A percentile compares a stretch with the other conserved stretches of the same genome.
Evolutionary conservation across 2,329 filamentous ascomycete species (phyloP).

Genomic region (Dothideomycetes sp.): DNA sequence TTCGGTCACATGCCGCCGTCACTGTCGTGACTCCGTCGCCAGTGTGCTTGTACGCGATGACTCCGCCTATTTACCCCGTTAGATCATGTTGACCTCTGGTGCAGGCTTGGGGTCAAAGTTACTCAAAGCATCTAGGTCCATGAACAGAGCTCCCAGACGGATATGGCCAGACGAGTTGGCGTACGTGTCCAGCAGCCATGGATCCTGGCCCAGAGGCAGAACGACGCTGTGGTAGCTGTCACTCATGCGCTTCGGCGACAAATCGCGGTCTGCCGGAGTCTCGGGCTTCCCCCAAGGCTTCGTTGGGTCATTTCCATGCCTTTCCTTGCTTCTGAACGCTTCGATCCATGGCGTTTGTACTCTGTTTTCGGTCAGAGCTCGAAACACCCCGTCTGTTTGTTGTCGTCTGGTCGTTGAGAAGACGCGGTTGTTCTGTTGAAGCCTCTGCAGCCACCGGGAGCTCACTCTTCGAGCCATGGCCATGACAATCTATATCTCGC

Average conservation of each 20-base stretch:
- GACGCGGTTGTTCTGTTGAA: not conserved
- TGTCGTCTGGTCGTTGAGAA: conserved; percentile 12
- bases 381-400: conserved; percentile 51
- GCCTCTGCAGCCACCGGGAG: not conserved
- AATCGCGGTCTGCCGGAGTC: conserved; percentile 41
- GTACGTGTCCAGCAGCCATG: conserved; percentile 69
- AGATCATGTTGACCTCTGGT: not conserved
- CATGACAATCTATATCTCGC: not conserved
- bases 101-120: not conserved
- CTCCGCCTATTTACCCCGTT: conserved; percentile 43
- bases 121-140: conserved; percentile 65
- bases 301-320: conserved; percentile 24
- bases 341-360: conserved; percentile 62
- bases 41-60: conserved; percentile 66
- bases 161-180: conserved; percentile 69
- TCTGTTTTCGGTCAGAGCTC: conserved; percentile 48
- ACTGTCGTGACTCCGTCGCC: conserved; percentile 56
- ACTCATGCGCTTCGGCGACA: conserved; percentile 59
- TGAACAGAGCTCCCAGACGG: conserved; percentile 62
- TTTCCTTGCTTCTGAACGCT: conserved; percentile 48
- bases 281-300: conserved; percentile 26
- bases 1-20: conserved; percentile 55
- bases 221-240: conserved; percentile 63
- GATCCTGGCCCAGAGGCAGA: conserved; percentile 61
- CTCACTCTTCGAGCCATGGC: conserved; percentile 5